phyloP scores from a whole-genome alignment of 805 yeast species.

The Saturnispora besseyi region DNA sequence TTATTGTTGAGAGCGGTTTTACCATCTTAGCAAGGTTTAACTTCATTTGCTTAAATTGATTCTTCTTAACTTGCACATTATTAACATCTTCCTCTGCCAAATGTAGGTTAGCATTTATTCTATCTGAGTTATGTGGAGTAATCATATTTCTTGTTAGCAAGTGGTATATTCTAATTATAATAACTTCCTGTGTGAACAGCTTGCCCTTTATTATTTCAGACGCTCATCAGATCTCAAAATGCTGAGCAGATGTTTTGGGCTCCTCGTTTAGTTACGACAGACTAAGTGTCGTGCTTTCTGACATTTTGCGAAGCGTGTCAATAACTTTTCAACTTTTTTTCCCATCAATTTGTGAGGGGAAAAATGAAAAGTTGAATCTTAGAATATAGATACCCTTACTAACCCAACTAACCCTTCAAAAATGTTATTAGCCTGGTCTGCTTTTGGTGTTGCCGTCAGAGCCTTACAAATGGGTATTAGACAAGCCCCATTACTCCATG shows the following conservation, averaged over 20 bases:
- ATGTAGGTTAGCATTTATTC: too few relatives aligned
- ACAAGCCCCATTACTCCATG: constrained; percentile 30
- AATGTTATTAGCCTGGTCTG: constrained; percentile 31
- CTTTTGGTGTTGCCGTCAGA: constrained; percentile 34
- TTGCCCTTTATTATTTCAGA: not conserved
- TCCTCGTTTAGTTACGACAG: not conserved
- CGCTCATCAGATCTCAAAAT: constrained; percentile 22
- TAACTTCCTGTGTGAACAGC: not conserved
- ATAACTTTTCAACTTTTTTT: not conserved
- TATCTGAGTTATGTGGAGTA: too few relatives aligned
- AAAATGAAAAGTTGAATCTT: not conserved
- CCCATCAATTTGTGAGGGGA: not conserved
- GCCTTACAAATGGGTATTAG: constrained; percentile 37
- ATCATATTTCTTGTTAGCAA: too few relatives aligned
- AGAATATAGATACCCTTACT: not conserved
- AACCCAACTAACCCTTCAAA: not conserved
- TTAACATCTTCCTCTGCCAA: too few relatives aligned
- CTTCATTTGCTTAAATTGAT: too few relatives aligned
- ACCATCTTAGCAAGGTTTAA: too few relatives aligned
- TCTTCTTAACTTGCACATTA: too few relatives aligned
- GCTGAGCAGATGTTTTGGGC: constrained; percentile 28
- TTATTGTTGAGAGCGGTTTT: too few relatives aligned
- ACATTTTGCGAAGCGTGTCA: not conserved
- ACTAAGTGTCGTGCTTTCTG: not conserved
- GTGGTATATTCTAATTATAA: too few relatives aligned